Percentiles rank a stretch among this genome's conserved stretches.
Conservation (phyloP, 2,329 filamentous ascomycete genomes). For the Mollisiaceae sp. region DNA sequence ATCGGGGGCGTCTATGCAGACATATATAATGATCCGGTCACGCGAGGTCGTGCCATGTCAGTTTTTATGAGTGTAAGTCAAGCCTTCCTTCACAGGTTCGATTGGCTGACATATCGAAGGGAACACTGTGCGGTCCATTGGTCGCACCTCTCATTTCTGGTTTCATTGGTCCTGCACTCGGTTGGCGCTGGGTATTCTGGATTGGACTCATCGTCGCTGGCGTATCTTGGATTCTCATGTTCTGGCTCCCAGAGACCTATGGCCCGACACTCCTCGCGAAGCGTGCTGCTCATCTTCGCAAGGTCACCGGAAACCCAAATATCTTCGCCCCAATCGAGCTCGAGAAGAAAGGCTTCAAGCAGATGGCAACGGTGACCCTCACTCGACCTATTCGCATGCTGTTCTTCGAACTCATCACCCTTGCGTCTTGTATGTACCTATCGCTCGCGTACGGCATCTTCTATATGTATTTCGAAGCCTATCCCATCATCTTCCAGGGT, state of each 20-base stretch:
- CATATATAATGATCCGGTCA: constrained; percentile 61
- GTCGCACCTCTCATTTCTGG: constrained; percentile 65
- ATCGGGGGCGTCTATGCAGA: constrained; percentile 70
- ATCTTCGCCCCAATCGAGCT: constrained; percentile 70
- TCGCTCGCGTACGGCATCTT: constrained; percentile 66
- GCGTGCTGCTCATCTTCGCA: constrained; percentile 63
- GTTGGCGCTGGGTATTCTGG: constrained; percentile 69
- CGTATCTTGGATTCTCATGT: constrained; percentile 59
- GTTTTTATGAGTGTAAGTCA: constrained; percentile 64
- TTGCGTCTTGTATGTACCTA: constrained; percentile 66
- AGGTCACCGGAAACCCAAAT: constrained; percentile 56
- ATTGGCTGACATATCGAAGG: constrained; percentile 42
- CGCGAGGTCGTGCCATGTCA: constrained; percentile 64
- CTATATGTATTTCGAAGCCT: constrained; percentile 69
- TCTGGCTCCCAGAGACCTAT: constrained; percentile 71
- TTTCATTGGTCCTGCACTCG: constrained; percentile 59
- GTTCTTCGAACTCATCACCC: constrained; percentile 64
- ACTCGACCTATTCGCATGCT: constrained; percentile 65
- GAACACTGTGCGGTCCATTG: constrained; percentile 67
- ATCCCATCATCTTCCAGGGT: constrained; percentile 65
- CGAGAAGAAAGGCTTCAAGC: constrained; percentile 56
- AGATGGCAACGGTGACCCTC: constrained; percentile 60
- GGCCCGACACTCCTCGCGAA: constrained; percentile 62
- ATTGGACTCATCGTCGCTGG: constrained; percentile 69
- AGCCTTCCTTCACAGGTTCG: not conserved